Evolutionary conservation across 306 rosid species (phyloP).

Genomic region (Acmispon strigosus): DNA sequence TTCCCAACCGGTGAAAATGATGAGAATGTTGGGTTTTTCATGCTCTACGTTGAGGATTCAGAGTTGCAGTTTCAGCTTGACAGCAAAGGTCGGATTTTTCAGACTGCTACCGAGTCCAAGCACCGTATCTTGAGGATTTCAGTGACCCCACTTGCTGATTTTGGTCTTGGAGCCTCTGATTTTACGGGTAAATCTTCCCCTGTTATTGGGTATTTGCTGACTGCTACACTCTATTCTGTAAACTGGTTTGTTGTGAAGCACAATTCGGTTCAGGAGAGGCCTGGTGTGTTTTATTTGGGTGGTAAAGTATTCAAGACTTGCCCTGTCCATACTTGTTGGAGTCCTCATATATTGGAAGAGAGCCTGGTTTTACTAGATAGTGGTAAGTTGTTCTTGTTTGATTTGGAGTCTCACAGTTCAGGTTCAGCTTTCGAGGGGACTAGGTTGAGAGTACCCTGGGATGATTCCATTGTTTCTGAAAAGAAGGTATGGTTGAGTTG

Average conservation of each 20-base stretch:
- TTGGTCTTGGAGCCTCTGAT: background rate
- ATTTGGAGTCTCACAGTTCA: constrained; percentile 30
- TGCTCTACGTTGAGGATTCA: constrained; percentile 3
- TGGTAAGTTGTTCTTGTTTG: constrained; percentile 60
- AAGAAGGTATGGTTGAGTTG: constrained; percentile 49
- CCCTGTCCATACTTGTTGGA: constrained; percentile 61
- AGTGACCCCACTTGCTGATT: constrained; percentile 26
- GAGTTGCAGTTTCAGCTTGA: constrained; percentile 13
- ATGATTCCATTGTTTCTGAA: constrained; percentile 9
- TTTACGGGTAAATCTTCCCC: background rate
- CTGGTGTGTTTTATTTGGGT: constrained; percentile 31
- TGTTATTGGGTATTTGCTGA: constrained; percentile 49
- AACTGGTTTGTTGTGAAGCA: constrained; percentile 43
- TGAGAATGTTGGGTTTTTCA: constrained; percentile 43
- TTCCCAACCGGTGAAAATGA: constrained; percentile 53
- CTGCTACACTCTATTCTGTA: constrained; percentile 42
- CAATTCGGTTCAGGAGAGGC: constrained; percentile 13
- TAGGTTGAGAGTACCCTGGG: constrained; percentile 46
- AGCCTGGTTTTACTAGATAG: constrained; percentile 45
- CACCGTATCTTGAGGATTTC: constrained; percentile 37
- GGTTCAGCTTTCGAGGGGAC: constrained; percentile 34
- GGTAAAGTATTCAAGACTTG: constrained; percentile 41
- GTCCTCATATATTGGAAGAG: constrained; percentile 51
- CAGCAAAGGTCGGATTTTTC: constrained; percentile 14
- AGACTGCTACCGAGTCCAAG: background rate